A percentile compares a stretch with the other conserved stretches of the same genome.
These are phyloP conservation scores for Metschnikowia colocasiae DNA, from an alignment of 805 yeast species.

Conservation along the genomic window DNA sequence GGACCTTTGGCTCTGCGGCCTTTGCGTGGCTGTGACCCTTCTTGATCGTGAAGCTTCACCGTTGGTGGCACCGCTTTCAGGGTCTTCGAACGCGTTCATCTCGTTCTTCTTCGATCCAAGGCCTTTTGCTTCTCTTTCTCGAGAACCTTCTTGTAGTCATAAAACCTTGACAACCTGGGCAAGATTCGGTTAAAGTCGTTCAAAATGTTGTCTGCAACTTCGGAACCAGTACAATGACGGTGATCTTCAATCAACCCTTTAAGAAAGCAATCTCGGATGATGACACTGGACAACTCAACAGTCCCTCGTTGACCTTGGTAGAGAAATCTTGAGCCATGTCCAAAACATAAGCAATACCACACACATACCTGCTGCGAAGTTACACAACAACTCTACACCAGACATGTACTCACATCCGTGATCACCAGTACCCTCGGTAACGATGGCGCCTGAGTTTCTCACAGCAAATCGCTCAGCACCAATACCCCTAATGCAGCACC, in stretches of 20 bases:
- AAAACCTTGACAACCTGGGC: conserved; percentile 90
- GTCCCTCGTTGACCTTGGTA: conserved; percentile 76
- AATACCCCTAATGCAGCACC: conserved; percentile 92
- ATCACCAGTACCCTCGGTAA: conserved; percentile 96
- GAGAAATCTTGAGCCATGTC: conserved; percentile 92
- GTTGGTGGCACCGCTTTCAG: conserved; percentile 81
- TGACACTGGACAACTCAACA: conserved; percentile 71
- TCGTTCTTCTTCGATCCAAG: conserved; percentile 63
- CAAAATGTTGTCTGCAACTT: conserved; percentile 79
- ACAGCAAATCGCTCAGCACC: conserved; percentile 99
- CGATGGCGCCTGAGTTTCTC: conserved; percentile 98
- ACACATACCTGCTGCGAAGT: conserved; percentile 97
- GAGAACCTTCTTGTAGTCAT: conserved; percentile 85
- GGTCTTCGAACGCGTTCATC: conserved; percentile 70
- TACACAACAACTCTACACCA: conserved; percentile 95
- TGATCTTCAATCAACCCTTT: conserved; percentile 94
- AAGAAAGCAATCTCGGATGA: conserved; percentile 92
- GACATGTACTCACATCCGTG: conserved; percentile 99
- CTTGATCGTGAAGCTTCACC: conserved; percentile 73
- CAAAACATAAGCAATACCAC: conserved; percentile 96
- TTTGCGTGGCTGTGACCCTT: conserved; percentile 39
- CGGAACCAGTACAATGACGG: conserved; percentile 90
- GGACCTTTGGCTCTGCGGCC: conserved; percentile 71
- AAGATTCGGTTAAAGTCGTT: conserved; percentile 83
- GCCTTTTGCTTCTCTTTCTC: conserved; percentile 66